Evolutionary conservation across 352 stramenopile species (phyloP).

Genomic region (Pythium periplocum): DNA sequence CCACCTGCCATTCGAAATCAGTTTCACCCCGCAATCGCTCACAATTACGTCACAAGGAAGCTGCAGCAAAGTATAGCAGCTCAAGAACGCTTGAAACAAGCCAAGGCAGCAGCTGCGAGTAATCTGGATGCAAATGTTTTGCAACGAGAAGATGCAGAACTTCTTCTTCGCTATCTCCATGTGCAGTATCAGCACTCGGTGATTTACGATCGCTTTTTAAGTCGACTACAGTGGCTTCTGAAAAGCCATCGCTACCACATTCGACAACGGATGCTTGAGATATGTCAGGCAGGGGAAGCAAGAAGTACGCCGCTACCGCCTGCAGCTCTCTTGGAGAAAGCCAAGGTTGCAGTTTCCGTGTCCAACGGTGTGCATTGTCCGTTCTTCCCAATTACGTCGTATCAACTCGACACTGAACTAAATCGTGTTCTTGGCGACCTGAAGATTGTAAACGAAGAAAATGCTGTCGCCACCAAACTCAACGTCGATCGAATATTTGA

Average conservation of each 20-base stretch:
- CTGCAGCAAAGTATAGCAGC: no score
- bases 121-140: no score
- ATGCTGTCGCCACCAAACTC: constrained; percentile 8
- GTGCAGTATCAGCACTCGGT: constrained; percentile 16
- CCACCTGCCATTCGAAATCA: no score
- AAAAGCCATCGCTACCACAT: constrained; percentile 48
- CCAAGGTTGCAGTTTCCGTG: constrained; percentile 4
- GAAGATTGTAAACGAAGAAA: not conserved
- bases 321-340: constrained; percentile 9
- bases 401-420: constrained; percentile 29
- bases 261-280: constrained; percentile 41
- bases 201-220: constrained; percentile 31
- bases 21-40: no score
- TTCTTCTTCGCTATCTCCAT: constrained; percentile 19
- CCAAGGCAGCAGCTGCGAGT: no score
- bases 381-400: constrained; percentile 25
- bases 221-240: constrained; percentile 37
- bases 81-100: no score
- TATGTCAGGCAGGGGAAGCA: constrained; percentile 30
- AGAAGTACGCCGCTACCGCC: constrained; percentile 15
- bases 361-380: constrained; percentile 32
- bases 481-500: constrained; percentile 13
- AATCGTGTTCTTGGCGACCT: constrained; percentile 13
- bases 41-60: no score
- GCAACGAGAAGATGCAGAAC: no score